Evolutionary conservation across 257 asterid genomes (phyloP).

Genomic region (Przewalskia tangutica): DNA sequence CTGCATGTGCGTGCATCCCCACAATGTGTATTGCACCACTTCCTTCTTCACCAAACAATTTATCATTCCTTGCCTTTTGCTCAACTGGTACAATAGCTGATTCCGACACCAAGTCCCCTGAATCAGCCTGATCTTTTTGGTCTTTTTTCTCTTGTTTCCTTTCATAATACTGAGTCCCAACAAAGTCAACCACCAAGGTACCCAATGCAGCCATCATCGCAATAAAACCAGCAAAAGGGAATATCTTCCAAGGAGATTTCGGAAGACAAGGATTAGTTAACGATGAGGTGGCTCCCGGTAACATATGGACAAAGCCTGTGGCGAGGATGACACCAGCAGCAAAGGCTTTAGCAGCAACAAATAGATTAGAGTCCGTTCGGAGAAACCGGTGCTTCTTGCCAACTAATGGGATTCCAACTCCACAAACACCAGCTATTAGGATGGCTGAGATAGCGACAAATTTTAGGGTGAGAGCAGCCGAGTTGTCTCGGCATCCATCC

Average conservation of each 20-base stretch:
- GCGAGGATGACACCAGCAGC: conserved; percentile 99
- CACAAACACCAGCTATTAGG: conserved; percentile 68
- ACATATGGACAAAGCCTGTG: conserved; percentile 94
- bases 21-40: conserved; percentile 86
- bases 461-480: conserved; percentile 53
- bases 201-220: conserved; percentile 91
- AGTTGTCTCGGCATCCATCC: conserved; percentile 55
- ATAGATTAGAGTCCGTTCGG: conserved; percentile 64
- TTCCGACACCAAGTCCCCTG: conserved; percentile 34
- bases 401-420: conserved; percentile 68
- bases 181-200: conserved; percentile 72
- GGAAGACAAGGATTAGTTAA: conserved; percentile 65
- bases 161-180: conserved; percentile 91
- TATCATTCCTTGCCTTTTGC: conserved; percentile 22
- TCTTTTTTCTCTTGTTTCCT: conserved; percentile 56
- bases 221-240: conserved; percentile 91
- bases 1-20: conserved; percentile 85
- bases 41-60: conserved; percentile 76
- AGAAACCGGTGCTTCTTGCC: conserved; percentile 76
- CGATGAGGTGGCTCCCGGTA: conserved; percentile 70
- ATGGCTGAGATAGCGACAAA: conserved; percentile 61
- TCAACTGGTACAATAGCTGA: conserved; percentile 48
- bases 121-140: conserved; percentile 19
- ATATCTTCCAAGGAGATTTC: conserved; percentile 60
- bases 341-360: conserved; percentile 76